Evolutionary conservation across 306 rosid genomes (phyloP).

Genomic region (Pachyrhizus erosus): DNA sequence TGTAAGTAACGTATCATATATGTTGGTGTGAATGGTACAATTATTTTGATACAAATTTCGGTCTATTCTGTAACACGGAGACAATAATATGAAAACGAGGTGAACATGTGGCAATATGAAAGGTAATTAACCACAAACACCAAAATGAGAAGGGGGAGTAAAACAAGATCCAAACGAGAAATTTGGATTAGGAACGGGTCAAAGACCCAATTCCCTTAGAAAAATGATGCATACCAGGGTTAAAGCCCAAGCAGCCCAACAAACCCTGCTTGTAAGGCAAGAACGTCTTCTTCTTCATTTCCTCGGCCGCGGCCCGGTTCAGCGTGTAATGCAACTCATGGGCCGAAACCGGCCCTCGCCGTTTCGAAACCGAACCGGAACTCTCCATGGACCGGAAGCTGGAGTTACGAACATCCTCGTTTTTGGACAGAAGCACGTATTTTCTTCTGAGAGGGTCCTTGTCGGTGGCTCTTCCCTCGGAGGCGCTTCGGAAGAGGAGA

Average conservation of each 20-base stretch:
- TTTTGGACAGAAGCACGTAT: constrained; percentile 58
- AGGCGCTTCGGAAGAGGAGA: constrained; percentile 82
- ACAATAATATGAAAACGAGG: constrained; percentile 7
- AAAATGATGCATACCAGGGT: constrained; percentile 58
- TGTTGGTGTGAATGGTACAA: constrained; percentile 21
- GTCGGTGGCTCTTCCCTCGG: constrained; percentile 82
- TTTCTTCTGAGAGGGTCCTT: constrained; percentile 63
- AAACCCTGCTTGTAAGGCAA: constrained; percentile 93
- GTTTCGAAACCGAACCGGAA: constrained; percentile 64
- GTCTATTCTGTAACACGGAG: constrained; percentile 9
- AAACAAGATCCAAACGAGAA: constrained; percentile 21
- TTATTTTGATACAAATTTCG: constrained; percentile 38
- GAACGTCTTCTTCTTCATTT: constrained; percentile 81
- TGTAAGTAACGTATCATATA: neutral
- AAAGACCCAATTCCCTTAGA: constrained; percentile 73
- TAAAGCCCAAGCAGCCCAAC: constrained; percentile 85
- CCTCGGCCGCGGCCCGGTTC: constrained; percentile 92
- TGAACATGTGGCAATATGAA: constrained; percentile 1
- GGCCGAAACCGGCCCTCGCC: constrained; percentile 81
- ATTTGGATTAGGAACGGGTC: constrained; percentile 55
- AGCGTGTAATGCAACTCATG: constrained; percentile 86
- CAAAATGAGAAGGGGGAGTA: neutral
- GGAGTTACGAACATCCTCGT: constrained; percentile 64
- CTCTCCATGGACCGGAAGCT: constrained; percentile 89
- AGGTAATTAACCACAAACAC: neutral